These are phyloP conservation scores for Buddleja alternifolia DNA, from an alignment of 257 asterid genomes.

Conservation along the genomic window DNA sequence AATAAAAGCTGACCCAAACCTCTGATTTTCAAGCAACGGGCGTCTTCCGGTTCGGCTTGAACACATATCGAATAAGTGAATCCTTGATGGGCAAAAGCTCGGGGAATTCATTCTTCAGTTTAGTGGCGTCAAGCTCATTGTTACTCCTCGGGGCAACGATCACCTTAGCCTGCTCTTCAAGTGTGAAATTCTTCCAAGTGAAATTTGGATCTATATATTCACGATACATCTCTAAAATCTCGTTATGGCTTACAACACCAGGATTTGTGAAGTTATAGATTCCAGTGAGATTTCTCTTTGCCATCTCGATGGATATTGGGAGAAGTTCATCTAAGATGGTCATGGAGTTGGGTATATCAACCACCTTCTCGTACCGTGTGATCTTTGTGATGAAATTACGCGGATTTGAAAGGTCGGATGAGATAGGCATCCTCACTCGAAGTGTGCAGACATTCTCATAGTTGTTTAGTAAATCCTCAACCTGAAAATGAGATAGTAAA, in stretches of 20 bases:
- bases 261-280: slow-evolving; percentile 86
- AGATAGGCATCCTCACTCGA: slow-evolving; percentile 87
- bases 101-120: slow-evolving; percentile 68
- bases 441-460: slow-evolving; percentile 79
- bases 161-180: slow-evolving; percentile 91
- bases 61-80: slow-evolving; percentile 64
- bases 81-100: slow-evolving; percentile 71
- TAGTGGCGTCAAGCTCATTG: slow-evolving; percentile 75
- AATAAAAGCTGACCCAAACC: too few relatives aligned
- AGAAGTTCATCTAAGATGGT: slow-evolving; percentile 84
- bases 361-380: slow-evolving; percentile 70
- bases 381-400: slow-evolving; percentile 87
- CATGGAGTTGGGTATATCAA: slow-evolving; percentile 85
- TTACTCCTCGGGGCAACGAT: slow-evolving; percentile 81
- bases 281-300: slow-evolving; percentile 80
- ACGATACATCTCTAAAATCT: slow-evolving; percentile 74
- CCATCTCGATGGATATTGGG: slow-evolving; percentile 86
- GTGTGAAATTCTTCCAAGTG: slow-evolving; percentile 70
- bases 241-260: slow-evolving; percentile 85
- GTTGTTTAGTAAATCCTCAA: slow-evolving; percentile 76
- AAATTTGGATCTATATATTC: slow-evolving; percentile 68
- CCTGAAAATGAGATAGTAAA: too few relatives aligned
- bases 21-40: slow-evolving; percentile 55
- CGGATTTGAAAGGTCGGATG: slow-evolving; percentile 71
- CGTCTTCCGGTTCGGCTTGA: slow-evolving; percentile 73